Evolutionary conservation across 108 stramenopile species (phyloP), one percentile per base, ranked within the genome.

Genomic region (Nitzschia palea): DNA sequence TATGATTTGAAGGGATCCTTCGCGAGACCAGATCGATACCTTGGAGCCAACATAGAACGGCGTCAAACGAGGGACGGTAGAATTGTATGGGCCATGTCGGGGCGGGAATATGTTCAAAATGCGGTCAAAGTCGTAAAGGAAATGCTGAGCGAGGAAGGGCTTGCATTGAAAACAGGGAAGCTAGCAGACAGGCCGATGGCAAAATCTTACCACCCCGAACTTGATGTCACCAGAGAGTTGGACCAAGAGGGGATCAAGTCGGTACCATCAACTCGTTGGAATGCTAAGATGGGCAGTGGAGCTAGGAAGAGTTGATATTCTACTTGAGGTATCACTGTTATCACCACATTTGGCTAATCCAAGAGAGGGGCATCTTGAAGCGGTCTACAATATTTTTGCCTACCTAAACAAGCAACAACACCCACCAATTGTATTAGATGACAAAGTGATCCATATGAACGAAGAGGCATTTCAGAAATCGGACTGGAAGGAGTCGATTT

Each of bases 281-380:
- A 45, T 76, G 9, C 44, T 76, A 2, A 55, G 78, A 29, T 85
- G 80, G 78, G 61, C 64, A 31, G 75, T 79, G 20, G 79, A 86
- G 36, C 37, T 82, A 2, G 76, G 81, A 50, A 48, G 79, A 31
- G 32, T 78, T 10, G 79, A 86, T 56, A 78, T 86, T 30, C 34
- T 33, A 22, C 15, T 35, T 33, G 74, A 81, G 36, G 80, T 79
- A 2, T 81, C 74, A 14, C 60, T 72, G 58, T 63, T 85, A 70
- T 62, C 74, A 17, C 73, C 70, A 0, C 70, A 76, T 44, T 34
- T 81, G 0, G 78, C 78, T 30, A 28, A 78, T 8, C 80, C 80
- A 26, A 27, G 80, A 15, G 67, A 65, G 3, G 78, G 76, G 22
- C 84, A 85, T 50, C 30, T 86, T 8, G 57, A 80, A 23, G 77